Evolutionary conservation across 352 stramenopile species (phyloP), one percentile per base, ranked within the genome.

Genomic region (Pythium graminicola): DNA sequence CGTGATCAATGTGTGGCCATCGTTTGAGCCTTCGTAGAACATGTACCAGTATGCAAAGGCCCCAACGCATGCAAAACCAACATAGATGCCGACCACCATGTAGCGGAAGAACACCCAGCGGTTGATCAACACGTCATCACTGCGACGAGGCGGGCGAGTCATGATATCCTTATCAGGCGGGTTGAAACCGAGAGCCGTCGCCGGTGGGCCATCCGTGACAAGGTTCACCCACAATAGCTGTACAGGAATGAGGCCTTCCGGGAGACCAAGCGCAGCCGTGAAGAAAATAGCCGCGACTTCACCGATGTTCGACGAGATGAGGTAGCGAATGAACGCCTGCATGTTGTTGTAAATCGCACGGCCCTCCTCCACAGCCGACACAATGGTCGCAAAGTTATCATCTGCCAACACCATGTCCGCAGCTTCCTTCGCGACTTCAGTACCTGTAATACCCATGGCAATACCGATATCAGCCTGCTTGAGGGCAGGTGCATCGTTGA

Each of bases 141-240:
- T 95, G 55, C 93, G 89, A 44, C 97, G 86, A 57, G 97, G 97
- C 20, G 90, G 87, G 60, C 96, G 89, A 54, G 79, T 87, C 97
- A 99, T 99, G 47, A 99, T 94, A 77, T 99, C 94, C 26, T 86
- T 91, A 62, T 98, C 92, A 26, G 97, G 93, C 33, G 97, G 95
- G 77, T 99, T 99, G 72, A 99, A 99, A 23, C 96, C 96, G 5
- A 99, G 83, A 14, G 97, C 95, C 16, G 96, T 99, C 2, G 97
- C 97, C 14, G 97, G 97, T 24, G 95, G 96, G 24, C 96, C 97
- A 70, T 99, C 97, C 10, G 97, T 99, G 29, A 99, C 96, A 16
- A 99, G 76, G 74, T 99, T 99, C n/a, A 99, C 95, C 96, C 96
- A 99, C 11, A 99, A 72, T 11, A 99, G 76, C 70, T 99, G 97